Evolutionary conservation across 768 basidiomycete species (phyloP), one percentile per base, ranked within the genome.

Genomic region (Kwoniella botswanensis): DNA sequence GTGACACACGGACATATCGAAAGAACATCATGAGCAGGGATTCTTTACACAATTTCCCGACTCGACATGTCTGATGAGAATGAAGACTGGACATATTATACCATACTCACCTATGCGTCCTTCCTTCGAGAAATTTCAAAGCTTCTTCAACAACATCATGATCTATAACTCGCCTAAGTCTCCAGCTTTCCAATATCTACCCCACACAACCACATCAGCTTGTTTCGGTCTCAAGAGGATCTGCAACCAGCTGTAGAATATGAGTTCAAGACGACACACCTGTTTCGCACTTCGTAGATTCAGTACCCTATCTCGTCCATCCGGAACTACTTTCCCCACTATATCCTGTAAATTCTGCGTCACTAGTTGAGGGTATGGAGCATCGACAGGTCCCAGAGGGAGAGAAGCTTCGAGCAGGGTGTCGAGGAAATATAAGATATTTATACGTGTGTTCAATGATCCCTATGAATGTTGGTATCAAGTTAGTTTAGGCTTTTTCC

Each of bases 101-200:
- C 24, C 4, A 12, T 15, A 73, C 79, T 26, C 53, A 79, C 79
- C 53, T 43, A 24, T 72, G 58, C 35, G 73, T 72, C 42, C 82
- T 71, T 7, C 67, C 62, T 22, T 82, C 82, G 9, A 84, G 72
- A 0, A 85, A 79, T 0, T 87, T 77, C 29, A 95, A 82, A 13
- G 88, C 88, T 18, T 91, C 88, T 56, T 94, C 92, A 13, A 96
- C 86, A 22, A 88, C 88, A 77, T 90, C 89, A 0, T 92, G 89
- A 70, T 93, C 92, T 29, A 96, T 86, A 15, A 94, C 88, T 21
- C 93, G 89, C 84, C 94, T 93, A 70, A 86, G 90, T 52, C 93
- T 86, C 93, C 94, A 95, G 73, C 88, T 93, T 82, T 94, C 92
- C n/a, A 97, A 86, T 35, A 96, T 93, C 94, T 94, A 71, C 17